These are phyloP conservation scores for Sordariomycetes sp. DNA, from an alignment of 2,329 filamentous ascomycete genomes.

Conservation along the genomic window DNA sequence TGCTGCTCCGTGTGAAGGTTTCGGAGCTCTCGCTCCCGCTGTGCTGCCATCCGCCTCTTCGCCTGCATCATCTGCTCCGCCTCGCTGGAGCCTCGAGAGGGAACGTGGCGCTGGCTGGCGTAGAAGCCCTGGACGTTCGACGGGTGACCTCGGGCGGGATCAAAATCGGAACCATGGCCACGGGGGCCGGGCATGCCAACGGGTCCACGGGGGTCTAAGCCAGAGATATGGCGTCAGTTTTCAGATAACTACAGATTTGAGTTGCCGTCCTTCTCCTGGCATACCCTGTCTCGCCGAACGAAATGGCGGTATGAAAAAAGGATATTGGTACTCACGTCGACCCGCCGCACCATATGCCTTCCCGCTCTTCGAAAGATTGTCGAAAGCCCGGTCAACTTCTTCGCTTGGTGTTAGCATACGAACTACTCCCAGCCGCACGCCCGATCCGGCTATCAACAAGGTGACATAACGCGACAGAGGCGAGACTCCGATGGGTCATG, in stretches of 20 bases:
- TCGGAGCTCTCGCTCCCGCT: slow-evolving; percentile 95
- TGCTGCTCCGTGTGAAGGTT: slow-evolving; percentile 99
- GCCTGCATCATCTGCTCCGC: slow-evolving; percentile 98
- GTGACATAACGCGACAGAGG: background rate
- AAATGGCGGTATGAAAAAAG: background rate
- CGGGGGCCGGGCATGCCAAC: slow-evolving; percentile 40
- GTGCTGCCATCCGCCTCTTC: slow-evolving; percentile 97
- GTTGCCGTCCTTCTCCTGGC: background rate
- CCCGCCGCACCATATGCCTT: slow-evolving; percentile 67
- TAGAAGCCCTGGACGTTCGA: slow-evolving; percentile 86
- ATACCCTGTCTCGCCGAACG: background rate
- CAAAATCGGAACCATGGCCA: slow-evolving; percentile 74
- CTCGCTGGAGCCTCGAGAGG: slow-evolving; percentile 71
- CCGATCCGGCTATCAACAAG: background rate
- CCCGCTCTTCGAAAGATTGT: slow-evolving; percentile 92
- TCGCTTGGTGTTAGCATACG: slow-evolving; percentile 8
- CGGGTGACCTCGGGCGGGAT: slow-evolving; percentile 52
- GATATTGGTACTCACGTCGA: slow-evolving; percentile 60
- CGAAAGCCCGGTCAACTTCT: slow-evolving; percentile 94
- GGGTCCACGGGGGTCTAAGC: slow-evolving; percentile 56
- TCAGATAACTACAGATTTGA: background rate
- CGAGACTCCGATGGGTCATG: background rate
- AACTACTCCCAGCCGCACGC: background rate
- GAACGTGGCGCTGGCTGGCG: slow-evolving; percentile 82
- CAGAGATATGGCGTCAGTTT: background rate